These are phyloP conservation scores for Phlebopus sp. DNA, from an alignment of 1,284 basidiomycete species.

Conservation along the genomic window DNA sequence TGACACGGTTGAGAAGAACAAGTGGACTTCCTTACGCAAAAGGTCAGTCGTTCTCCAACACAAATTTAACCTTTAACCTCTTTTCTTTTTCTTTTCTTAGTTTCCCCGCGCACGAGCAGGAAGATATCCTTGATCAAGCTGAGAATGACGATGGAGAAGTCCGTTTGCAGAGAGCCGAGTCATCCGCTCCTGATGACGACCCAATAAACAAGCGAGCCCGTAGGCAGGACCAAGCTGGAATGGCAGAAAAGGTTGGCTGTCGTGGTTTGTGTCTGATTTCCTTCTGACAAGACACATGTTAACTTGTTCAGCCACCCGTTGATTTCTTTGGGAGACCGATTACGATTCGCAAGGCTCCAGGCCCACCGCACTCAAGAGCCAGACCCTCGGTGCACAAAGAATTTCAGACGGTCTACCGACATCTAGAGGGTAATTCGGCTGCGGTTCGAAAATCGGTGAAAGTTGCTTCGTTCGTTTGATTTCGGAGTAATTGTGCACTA, in stretches of 20 bases:
- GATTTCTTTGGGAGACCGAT: conserved; percentile 96
- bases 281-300: conserved; percentile 9
- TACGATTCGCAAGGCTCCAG: conserved; percentile 35
- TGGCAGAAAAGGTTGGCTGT: conserved; percentile 59
- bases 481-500: too few relatives aligned
- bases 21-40: conserved; percentile 27
- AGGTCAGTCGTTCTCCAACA: conserved; percentile 39
- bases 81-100: conserved; percentile 8
- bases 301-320: conserved; percentile 63
- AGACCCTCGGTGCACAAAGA: conserved; percentile 36
- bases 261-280: background rate
- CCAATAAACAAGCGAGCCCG: conserved; percentile 46
- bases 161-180: conserved; percentile 12
- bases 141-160: conserved; percentile 15
- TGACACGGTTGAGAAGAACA: conserved; percentile 50
- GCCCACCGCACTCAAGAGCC: conserved; percentile 30
- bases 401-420: conserved; percentile 78
- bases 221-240: conserved; percentile 41
- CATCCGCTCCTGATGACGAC: conserved; percentile 8
- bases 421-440: conserved; percentile 91
- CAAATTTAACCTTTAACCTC: too few relatives aligned
- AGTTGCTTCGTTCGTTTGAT: conserved; percentile 46
- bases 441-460: conserved; percentile 80
- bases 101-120: conserved; percentile 6
- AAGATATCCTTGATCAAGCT: conserved; percentile 4